These are phyloP conservation scores for Metarhizium humberi DNA, from an alignment of 2,329 filamentous ascomycete genomes.

Conservation along the genomic window DNA sequence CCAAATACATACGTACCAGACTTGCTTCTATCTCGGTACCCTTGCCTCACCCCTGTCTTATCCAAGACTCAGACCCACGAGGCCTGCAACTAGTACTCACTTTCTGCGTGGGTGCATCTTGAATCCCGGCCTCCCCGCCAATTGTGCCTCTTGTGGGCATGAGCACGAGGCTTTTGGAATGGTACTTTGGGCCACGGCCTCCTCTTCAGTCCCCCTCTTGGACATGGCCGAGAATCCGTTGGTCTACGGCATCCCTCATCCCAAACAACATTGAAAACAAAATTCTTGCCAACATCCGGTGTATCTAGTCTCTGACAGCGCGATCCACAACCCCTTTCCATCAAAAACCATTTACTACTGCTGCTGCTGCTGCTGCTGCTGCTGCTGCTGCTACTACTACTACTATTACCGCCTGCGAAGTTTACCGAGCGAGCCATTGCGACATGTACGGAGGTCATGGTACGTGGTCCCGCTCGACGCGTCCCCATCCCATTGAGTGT, in stretches of 20 bases:
- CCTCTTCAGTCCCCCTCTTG: neutral
- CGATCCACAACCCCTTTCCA: slow-evolving; percentile 2
- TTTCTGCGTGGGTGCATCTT: neutral
- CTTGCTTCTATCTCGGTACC: neutral
- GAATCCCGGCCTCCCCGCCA: neutral
- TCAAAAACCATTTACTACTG: neutral
- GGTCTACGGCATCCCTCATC: neutral
- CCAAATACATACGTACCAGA: neutral
- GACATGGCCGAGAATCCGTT: neutral
- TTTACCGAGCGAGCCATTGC: neutral
- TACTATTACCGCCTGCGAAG: neutral
- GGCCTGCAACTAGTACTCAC: neutral
- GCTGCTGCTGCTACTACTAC: too few relatives aligned
- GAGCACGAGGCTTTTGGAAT: neutral
- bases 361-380: too few relatives aligned
- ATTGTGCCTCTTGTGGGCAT: neutral
- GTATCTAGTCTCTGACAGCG: neutral
- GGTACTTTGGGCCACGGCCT: neutral
- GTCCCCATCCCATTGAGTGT: too few relatives aligned
- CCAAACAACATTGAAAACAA: slow-evolving; percentile 2
- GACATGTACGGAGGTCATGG: neutral
- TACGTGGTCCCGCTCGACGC: neutral
- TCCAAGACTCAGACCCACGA: slow-evolving; percentile 1
- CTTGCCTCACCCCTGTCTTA: neutral
- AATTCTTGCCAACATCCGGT: neutral